Base-by-base conservation (phyloP, 2,329 filamentous ascomycete species). In the Ophidiomyces ophidiicola region DNA sequence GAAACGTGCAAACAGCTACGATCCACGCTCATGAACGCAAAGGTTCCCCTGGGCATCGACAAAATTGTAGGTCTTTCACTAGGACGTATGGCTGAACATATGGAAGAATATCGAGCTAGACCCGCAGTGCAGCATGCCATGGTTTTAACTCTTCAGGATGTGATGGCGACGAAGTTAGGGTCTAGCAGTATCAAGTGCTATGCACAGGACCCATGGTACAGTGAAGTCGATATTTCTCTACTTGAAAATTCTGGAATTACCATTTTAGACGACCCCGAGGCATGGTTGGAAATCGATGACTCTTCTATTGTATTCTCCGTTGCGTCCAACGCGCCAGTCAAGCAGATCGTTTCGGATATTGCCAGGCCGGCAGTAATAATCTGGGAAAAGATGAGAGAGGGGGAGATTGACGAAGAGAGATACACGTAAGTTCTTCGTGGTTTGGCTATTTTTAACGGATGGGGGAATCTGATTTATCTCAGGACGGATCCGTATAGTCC, bases 291-390 rank as follows among this genome's bases (percentile, higher is more conserved):
- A 37, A 40, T 63, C 1, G 57, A 65, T 40, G 51, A 58, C 4
- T 41, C 55, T n/a, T 58, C 59, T 8, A 36, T 60, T 19, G 56
- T 64, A n/a, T 48, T 65, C 38, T 59, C 59, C 0, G 42, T 55
- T 6, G 53, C 50, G 23, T 44, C 57, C 1, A 50, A 55, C 29
- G 49, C 58, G 0, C 56, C 61, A 0, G 50, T 62, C 4, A 59
- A 57, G 33, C 56, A 64, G 43, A 54, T 63, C 17, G 48, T 65
- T 24, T 53, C 56, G n/a, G 61, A 64, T 45, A 47, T 59, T 33
- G 53, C 58, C 29, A 55, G 53, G 31, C 61, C 60, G 5, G 51
- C 46, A 2, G 44, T 53, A n/a, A 50, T 57, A 40, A 42, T 57
- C 6, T 57, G 54, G 54, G 43, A 51, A 28, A 28, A n/a, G 25